Percentiles rank a stretch among this genome's conserved stretches.
Conservation (phyloP, 202 grass and related monocot species). For the Zoysia matrella region DNA sequence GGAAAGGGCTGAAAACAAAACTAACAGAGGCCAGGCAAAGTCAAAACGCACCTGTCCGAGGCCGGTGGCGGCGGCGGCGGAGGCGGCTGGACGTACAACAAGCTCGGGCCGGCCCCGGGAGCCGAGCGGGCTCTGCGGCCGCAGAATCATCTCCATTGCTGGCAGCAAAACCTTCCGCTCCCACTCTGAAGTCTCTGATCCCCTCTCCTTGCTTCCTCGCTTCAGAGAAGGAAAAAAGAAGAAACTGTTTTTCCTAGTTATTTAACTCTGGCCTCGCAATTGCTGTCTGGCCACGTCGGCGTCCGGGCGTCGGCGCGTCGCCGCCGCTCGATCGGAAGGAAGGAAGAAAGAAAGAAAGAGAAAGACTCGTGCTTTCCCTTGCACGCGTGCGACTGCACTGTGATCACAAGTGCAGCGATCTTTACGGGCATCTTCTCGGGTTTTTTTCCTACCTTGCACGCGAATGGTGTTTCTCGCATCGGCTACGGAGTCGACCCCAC, state of each 20-base stretch:
- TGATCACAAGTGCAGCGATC: background rate
- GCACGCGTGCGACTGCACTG: constrained; percentile 13
- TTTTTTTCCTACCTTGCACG: background rate
- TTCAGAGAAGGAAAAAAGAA: constrained; percentile 18
- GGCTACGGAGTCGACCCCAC: constrained; percentile 7
- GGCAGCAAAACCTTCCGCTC: constrained; percentile 11
- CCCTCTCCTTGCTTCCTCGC: background rate
- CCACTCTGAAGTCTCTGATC: constrained; percentile 14
- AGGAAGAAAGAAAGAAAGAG: background rate
- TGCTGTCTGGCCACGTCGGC: background rate
- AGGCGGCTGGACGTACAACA: constrained; percentile 38
- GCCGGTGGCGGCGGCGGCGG: constrained; percentile 17
- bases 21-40: background rate
- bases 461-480: constrained; percentile 3
- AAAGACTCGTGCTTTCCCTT: constrained; percentile 33
- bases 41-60: constrained; percentile 37
- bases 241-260: background rate
- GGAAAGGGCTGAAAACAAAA: constrained; percentile 4
- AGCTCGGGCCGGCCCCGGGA: constrained; percentile 37
- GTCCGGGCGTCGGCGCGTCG: background rate
- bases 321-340: constrained; percentile 25
- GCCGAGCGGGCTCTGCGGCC: constrained; percentile 54
- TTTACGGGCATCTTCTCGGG: background rate
- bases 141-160: constrained; percentile 64
- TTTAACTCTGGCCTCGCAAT: constrained; percentile 36